Evolutionary conservation across 2,329 filamentous ascomycete genomes (phyloP), one percentile per base, ranked within the genome.

Genomic region (Diplodia scrobiculata): DNA sequence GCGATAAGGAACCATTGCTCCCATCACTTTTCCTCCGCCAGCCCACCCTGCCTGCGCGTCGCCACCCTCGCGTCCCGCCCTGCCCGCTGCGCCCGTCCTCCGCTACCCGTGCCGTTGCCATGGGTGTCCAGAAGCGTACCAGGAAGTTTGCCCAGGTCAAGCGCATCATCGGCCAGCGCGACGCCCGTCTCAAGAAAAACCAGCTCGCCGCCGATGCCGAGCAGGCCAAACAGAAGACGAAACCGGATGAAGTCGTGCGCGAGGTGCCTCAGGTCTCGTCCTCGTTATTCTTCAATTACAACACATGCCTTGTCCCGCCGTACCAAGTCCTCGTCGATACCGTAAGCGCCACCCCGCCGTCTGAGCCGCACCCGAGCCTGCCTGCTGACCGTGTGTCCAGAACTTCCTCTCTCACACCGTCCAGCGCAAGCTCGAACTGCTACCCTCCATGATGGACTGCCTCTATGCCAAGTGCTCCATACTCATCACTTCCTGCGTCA

Each of bases 381-480:
- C 52, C 52, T 25, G 75, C 76, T 25, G 76, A 78, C 62, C 76
- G 3, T 14, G 14, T 9, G 74, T 75, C 10, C 66, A 68, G 66
- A 96, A 96, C 76, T 97, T 97, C 75, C 84, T 97, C 69, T 91
- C 88, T 47, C 92, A 97, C 78, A 95, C 92, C 0, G 91, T 98
- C 1, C 91, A 93, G 78, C 87, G 90, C 71, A 98, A 99, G 80
- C 86, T 98, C 21, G 91, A 93, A 38, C 82, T 98, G 13, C 84
- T 96, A 21, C 89, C 94, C 68, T 88, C 89, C 2, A 91, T 97
- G 82, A 97, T 97, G 91, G 92, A 97, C 77, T 90, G 91, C 64
- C 84, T 99, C 4, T 96, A 93, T 76, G 94, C 94, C 19, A 96
- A 96, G 73, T 95, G 91, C 76, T 91, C 88, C 25, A 92, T 92